Evolutionary conservation across 805 yeast genomes (phyloP).

Genomic region (Phaffomyces antillensis): DNA sequence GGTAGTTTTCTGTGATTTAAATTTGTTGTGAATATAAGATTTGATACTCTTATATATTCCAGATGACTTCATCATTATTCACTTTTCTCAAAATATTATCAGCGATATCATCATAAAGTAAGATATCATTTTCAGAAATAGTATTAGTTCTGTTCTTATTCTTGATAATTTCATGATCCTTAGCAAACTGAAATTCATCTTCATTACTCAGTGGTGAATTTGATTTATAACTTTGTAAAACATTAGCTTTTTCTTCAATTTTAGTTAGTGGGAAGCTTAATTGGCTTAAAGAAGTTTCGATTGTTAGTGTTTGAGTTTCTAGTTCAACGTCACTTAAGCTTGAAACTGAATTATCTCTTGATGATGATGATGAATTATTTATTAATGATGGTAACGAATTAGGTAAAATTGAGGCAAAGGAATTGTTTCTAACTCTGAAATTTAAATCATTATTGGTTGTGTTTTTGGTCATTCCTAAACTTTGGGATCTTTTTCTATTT

Average conservation of each 20-base stretch:
- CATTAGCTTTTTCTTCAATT: conserved; percentile 17
- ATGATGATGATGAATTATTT: neutral
- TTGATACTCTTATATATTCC: too few relatives aligned
- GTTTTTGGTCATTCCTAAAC: conserved; percentile 2
- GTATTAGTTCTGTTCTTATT: neutral
- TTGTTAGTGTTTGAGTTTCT: conserved; percentile 2
- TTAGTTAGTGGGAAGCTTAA: conserved; percentile 11
- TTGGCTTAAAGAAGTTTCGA: too few relatives aligned
- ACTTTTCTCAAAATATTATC: conserved; percentile 18
- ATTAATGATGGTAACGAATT: conserved; percentile 3
- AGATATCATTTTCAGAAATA: conserved; percentile 9
- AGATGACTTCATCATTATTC: conserved; percentile 2
- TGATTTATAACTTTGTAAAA: too few relatives aligned
- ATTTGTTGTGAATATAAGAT: too few relatives aligned
- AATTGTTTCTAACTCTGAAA: conserved; percentile 6
- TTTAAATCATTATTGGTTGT: neutral
- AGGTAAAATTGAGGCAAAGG: conserved; percentile 8
- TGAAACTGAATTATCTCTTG: conserved; percentile 22
- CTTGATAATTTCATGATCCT: neutral
- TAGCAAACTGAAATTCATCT: too few relatives aligned
- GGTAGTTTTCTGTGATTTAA: too few relatives aligned
- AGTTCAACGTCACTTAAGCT: conserved; percentile 18
- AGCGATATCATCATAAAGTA: conserved; percentile 20
- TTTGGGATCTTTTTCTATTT: conserved; percentile 13
- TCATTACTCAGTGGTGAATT: too few relatives aligned